Evolutionary conservation across 768 basidiomycete genomes (phyloP).

Genomic region (Cystobasidium ongulense): DNA sequence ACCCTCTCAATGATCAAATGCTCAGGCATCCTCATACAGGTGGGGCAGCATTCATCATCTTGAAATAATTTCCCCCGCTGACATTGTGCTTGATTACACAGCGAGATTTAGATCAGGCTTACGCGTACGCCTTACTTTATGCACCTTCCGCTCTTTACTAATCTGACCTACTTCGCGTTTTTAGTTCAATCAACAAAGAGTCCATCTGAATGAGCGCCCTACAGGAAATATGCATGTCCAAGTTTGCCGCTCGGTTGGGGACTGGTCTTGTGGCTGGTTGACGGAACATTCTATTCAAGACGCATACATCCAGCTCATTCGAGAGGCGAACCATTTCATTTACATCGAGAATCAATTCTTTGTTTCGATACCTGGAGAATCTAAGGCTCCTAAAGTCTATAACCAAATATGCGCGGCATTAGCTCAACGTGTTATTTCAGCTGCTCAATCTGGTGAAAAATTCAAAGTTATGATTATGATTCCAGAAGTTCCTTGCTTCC

Average conservation of each 20-base stretch:
- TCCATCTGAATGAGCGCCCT: background rate
- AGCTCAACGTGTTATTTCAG: slow-evolving; percentile 73
- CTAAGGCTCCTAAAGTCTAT: slow-evolving; percentile 56
- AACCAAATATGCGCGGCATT: slow-evolving; percentile 79
- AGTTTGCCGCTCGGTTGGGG: slow-evolving; percentile 72
- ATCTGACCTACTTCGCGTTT: slow-evolving; percentile 44
- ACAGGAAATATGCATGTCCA: slow-evolving; percentile 53
- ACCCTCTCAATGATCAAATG: slow-evolving; percentile 12
- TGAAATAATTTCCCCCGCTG: too few species aligned
- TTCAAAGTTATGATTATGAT: slow-evolving; percentile 54
- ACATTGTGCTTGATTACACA: background rate
- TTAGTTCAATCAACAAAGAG: slow-evolving; percentile 14
- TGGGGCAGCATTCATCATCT: too few species aligned
- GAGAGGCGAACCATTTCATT: slow-evolving; percentile 75
- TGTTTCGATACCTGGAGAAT: slow-evolving; percentile 27
- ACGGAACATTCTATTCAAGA: slow-evolving; percentile 87
- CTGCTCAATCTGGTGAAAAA: slow-evolving; percentile 59
- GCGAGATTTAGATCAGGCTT: background rate
- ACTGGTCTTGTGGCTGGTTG: slow-evolving; percentile 82
- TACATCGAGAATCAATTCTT: slow-evolving; percentile 62
- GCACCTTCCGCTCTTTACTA: too few species aligned
- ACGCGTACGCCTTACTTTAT: background rate
- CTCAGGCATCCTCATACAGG: slow-evolving; percentile 3
- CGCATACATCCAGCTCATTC: slow-evolving; percentile 57
- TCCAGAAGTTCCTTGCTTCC: slow-evolving; percentile 53